These are phyloP conservation scores for Rosa lucieae DNA, from an alignment of 306 rosid genomes.

Conservation along the genomic window DNA sequence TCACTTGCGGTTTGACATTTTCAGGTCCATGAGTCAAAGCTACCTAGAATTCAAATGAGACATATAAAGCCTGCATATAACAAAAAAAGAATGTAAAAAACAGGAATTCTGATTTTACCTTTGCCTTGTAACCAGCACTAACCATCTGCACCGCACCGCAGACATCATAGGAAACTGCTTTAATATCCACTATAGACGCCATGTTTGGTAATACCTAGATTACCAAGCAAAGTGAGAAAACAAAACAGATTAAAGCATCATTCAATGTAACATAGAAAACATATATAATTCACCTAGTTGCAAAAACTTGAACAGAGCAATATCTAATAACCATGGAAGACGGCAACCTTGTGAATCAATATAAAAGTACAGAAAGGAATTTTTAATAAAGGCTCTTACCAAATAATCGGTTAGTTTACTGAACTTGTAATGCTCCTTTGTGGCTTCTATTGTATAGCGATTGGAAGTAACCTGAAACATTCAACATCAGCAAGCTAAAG, in stretches of 20 bases:
- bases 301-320: background rate
- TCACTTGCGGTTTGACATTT: constrained; percentile 86
- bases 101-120: constrained; percentile 46
- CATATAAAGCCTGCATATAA: constrained; percentile 22
- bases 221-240: constrained; percentile 22
- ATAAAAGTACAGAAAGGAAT: background rate
- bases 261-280: constrained; percentile 18
- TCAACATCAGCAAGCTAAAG: constrained; percentile 24
- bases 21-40: constrained; percentile 99
- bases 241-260: constrained; percentile 14
- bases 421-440: constrained; percentile 87
- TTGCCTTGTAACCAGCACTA: constrained; percentile 69
- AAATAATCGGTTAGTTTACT: constrained; percentile 67
- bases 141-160: constrained; percentile 83
- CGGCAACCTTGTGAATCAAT: background rate
- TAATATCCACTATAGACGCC: constrained; percentile 84
- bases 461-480: constrained; percentile 80
- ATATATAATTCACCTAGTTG: constrained; percentile 6
- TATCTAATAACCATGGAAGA: constrained; percentile 15
- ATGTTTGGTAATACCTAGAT: constrained; percentile 93
- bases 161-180: constrained; percentile 73
- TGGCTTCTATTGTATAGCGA: constrained; percentile 83
- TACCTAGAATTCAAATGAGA: constrained; percentile 49
- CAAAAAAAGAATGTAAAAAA: constrained; percentile 22
- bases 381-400: constrained; percentile 46